A percentile compares a stretch with the other conserved stretches of the same genome.
phyloP scores from a whole-genome alignment of 495 filamentous ascomycete genomes.

The Podospora anserina region DNA sequence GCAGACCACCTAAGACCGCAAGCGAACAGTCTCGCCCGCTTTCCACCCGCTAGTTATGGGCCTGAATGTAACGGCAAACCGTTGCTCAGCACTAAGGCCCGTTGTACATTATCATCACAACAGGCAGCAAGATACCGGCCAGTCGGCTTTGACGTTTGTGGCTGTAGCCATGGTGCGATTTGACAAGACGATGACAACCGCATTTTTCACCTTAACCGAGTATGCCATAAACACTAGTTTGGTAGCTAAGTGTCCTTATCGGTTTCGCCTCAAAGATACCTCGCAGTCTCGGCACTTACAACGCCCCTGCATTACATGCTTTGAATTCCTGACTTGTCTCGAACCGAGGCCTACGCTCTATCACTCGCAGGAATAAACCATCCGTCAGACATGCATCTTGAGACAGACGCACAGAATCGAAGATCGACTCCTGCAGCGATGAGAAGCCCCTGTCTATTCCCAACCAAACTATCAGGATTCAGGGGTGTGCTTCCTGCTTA shows the following conservation, averaged over 20 bases:
- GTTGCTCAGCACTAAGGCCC: neutral
- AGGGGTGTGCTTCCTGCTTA: too few relatives aligned
- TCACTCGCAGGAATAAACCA: too few relatives aligned
- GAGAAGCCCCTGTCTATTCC: too few relatives aligned
- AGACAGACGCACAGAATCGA: too few relatives aligned
- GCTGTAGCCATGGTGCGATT: neutral
- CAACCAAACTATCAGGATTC: too few relatives aligned
- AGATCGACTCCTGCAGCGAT: too few relatives aligned
- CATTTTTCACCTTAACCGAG: neutral
- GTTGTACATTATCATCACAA: neutral
- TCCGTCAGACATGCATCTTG: too few relatives aligned
- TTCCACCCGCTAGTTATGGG: neutral
- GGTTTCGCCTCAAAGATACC: neutral
- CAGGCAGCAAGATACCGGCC: neutral
- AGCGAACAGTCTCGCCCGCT: neutral
- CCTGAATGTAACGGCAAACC: neutral
- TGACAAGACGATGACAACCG: neutral
- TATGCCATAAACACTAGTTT: neutral
- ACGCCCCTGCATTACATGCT: neutral
- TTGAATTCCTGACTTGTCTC: neutral
- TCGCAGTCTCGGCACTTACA: neutral
- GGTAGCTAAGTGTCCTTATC: neutral
- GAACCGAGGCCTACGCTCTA: neutral
- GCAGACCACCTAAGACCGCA: neutral
- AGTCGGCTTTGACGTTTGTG: neutral